Evolutionary conservation across 371 early-diverging fungal genomes (phyloP), one percentile per base, ranked within the genome.

Genomic region (Syncephalis fuscata): DNA sequence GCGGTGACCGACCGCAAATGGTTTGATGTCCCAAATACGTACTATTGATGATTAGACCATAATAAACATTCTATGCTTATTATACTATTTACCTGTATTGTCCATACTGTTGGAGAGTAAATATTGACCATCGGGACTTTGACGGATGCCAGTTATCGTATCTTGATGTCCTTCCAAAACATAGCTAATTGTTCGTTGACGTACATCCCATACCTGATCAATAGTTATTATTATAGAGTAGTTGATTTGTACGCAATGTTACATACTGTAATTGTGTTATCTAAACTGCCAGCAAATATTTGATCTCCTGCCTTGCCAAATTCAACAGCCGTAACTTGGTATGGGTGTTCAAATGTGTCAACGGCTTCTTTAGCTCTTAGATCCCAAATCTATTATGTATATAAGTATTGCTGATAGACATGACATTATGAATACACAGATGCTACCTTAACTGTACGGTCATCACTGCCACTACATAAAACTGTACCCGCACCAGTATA

Each of bases 11-110:
- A 78, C 64, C 2, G 81, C 79, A 56, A 88, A 92, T 8, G 92
- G 93, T 32, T 87, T 86, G 20, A 92, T 75, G 61, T 94, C 91
- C 93, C 94, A 94, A 36, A 88, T 76, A 32, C 89, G 74, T n/a
- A 89, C 88, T 70, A 53, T 21, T 15, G n/a, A 11, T 26, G 9
- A 32, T n/a, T 38, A 44, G 19, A 11, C 19, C n/a, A 32, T 23
- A 3, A 36, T 15, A 27, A 11, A 25, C 22, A 41, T 14, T 9
- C 27, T 0, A 43, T 15, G 7, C 17, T n/a, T 26, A 32, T 32
- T 26, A 56, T 45, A 41, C 7, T 15, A 32, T 20, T 39, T 68
- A 77, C 79, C 76, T 17, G 88, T 88, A 57, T 88, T 92, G 66
- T 96, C 97, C 83, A 92, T 84, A 0, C 84, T 71, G 50, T 88